Conservation (phyloP, 495 filamentous ascomycete species). For the Hyphodiscus hymeniophilus region DNA sequence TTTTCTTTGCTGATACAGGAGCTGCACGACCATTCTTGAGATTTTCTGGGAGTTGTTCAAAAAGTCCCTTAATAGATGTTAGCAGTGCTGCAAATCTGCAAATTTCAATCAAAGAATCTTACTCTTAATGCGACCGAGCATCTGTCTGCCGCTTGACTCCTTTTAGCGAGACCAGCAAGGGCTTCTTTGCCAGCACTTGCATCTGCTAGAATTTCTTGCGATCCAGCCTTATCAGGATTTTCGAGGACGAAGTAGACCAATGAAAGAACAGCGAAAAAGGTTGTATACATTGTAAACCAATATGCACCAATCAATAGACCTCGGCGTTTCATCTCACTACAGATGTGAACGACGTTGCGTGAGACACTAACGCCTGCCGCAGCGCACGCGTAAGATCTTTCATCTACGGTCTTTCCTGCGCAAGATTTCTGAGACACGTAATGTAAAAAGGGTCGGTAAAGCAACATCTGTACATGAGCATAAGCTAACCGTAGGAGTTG, state of each 20-base stretch:
- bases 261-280: constrained; percentile 88
- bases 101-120: constrained; percentile 18
- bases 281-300: constrained; percentile 96
- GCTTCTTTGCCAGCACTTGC: constrained; percentile 76
- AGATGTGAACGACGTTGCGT: constrained; percentile 90
- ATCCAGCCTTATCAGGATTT: constrained; percentile 73
- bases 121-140: constrained; percentile 71
- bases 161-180: constrained; percentile 67
- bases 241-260: constrained; percentile 85
- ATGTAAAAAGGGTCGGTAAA: constrained; percentile 92
- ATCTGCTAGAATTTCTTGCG: constrained; percentile 71
- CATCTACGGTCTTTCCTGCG: constrained; percentile 63
- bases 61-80: constrained; percentile 43
- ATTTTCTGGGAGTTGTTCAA: constrained; percentile 70
- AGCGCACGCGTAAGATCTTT: constrained; percentile 83
- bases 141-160: constrained; percentile 81
- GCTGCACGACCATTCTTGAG: constrained; percentile 41
- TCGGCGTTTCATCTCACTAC: constrained; percentile 77
- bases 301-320: constrained; percentile 81
- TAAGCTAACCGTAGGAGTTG: constrained; percentile 82
- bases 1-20: constrained; percentile 38
- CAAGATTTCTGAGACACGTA: constrained; percentile 70
- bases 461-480: constrained; percentile 87
- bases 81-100: constrained; percentile 17
- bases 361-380: constrained; percentile 88